phyloP scores from a whole-genome alignment of 208 protist species.

The Acanthamoeba quina region DNA sequence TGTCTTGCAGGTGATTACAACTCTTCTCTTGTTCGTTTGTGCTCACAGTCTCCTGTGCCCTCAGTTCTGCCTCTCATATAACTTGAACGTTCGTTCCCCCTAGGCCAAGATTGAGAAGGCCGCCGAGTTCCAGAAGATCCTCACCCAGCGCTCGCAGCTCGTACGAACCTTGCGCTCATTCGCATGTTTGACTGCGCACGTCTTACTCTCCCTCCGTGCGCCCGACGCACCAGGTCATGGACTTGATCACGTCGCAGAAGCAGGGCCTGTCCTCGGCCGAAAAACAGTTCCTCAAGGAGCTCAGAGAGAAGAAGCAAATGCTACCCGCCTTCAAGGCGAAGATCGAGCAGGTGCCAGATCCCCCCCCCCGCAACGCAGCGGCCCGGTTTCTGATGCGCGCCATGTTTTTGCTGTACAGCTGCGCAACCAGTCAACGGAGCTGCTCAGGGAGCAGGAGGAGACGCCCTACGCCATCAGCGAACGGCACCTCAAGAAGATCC shows the following conservation, averaged over 20 bases:
- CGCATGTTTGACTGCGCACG: not conserved
- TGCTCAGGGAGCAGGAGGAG: not conserved
- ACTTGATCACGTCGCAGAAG: slow-evolving; percentile 43
- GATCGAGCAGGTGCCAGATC: slow-evolving; percentile 42
- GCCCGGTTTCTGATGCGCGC: not conserved
- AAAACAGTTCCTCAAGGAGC: slow-evolving; percentile 61
- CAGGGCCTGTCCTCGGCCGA: slow-evolving; percentile 52
- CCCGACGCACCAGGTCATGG: not conserved
- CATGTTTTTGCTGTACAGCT: not conserved
- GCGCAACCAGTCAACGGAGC: slow-evolving; percentile 15
- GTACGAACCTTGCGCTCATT: not conserved
- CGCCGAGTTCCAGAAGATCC: not conserved
- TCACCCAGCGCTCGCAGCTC: slow-evolving; percentile 24
- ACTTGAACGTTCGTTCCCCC: not conserved
- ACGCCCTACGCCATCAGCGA: slow-evolving; percentile 53
- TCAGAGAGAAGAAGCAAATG: slow-evolving; percentile 49
- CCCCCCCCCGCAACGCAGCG: not conserved
- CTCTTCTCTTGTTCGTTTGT: not conserved
- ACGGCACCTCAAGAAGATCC: slow-evolving; percentile 61
- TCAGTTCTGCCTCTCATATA: not conserved
- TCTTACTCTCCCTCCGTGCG: not conserved
- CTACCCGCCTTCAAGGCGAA: slow-evolving; percentile 9
- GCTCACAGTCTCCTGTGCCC: too few relatives aligned
- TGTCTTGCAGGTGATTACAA: not conserved
- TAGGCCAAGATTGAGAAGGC: slow-evolving; percentile 45